phyloP scores from a whole-genome alignment of 305 asterid genomes.

The Lippia alba region DNA sequence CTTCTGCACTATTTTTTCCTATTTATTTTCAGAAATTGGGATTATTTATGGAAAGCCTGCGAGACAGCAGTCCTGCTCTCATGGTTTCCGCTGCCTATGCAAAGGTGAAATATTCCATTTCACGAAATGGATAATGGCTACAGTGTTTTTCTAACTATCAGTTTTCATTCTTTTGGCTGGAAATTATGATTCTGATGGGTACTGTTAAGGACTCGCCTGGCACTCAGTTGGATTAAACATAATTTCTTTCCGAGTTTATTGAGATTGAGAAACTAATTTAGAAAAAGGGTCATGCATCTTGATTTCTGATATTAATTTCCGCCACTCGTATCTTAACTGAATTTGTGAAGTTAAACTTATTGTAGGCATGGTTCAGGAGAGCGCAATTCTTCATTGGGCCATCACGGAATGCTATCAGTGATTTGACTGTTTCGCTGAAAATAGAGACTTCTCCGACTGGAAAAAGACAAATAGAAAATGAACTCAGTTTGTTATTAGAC shows the following conservation, averaged over 20 bases:
- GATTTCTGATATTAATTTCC: not conserved
- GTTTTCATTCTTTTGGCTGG: slow-evolving; percentile 23
- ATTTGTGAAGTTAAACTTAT: slow-evolving; percentile 30
- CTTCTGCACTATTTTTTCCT: slow-evolving; percentile 12
- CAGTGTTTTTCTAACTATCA: slow-evolving; percentile 19
- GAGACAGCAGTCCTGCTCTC: slow-evolving; percentile 79
- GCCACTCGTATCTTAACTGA: slow-evolving; percentile 25
- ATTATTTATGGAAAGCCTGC: slow-evolving; percentile 63
- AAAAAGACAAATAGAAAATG: slow-evolving; percentile 74
- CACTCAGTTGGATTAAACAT: not conserved
- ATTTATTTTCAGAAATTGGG: slow-evolving; percentile 75
- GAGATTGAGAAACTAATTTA: not conserved
- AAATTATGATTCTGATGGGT: slow-evolving; percentile 2
- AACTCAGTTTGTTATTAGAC: slow-evolving; percentile 48
- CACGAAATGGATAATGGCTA: slow-evolving; percentile 10
- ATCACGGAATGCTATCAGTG: slow-evolving; percentile 63
- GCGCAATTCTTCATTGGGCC: slow-evolving; percentile 78
- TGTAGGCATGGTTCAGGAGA: slow-evolving; percentile 95
- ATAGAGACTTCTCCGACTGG: slow-evolving; percentile 73
- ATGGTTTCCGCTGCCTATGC: slow-evolving; percentile 63
- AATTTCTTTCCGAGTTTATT: slow-evolving; percentile 12
- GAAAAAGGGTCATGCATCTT: slow-evolving; percentile 1
- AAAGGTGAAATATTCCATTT: slow-evolving; percentile 57
- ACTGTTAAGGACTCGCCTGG: slow-evolving; percentile 9
- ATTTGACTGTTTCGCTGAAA: slow-evolving; percentile 65